Percentiles rank a stretch among this genome's conserved stretches.
Evolutionary conservation across 1,284 basidiomycete genomes (phyloP).

Genomic region (Apiotrichum montevideense): DNA sequence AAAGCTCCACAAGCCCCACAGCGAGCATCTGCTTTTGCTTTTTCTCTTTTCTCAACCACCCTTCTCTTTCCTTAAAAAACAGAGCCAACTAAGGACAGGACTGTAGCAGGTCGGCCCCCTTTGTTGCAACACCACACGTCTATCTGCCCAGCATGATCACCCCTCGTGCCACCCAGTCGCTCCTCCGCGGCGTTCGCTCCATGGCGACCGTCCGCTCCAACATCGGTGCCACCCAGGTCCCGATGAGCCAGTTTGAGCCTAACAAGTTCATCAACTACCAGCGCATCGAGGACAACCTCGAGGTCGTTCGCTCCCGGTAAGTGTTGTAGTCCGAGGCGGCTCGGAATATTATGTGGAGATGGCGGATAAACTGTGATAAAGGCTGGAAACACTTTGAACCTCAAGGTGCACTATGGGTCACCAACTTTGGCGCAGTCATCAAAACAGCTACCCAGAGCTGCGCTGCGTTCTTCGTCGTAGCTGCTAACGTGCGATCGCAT

Average conservation of each 20-base stretch:
- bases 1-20: not conserved
- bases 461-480: too few relatives aligned
- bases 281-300: slow-evolving; percentile 91
- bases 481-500: too few relatives aligned
- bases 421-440: too few relatives aligned
- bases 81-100: slow-evolving; percentile 4
- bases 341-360: not conserved
- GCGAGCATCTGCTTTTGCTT: not conserved
- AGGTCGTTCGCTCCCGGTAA: slow-evolving; percentile 71
- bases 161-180: slow-evolving; percentile 26
- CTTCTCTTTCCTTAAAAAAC: not conserved
- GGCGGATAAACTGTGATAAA: too few relatives aligned
- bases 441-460: too few relatives aligned
- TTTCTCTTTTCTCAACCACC: not conserved
- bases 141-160: slow-evolving; percentile 24
- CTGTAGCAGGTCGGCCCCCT: not conserved
- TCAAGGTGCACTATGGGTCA: too few relatives aligned
- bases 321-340: slow-evolving; percentile 27
- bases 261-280: slow-evolving; percentile 88
- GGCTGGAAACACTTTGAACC: too few relatives aligned
- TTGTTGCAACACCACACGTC: not conserved
- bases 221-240: slow-evolving; percentile 86
- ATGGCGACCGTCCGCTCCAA: slow-evolving; percentile 39
- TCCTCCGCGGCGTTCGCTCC: slow-evolving; percentile 31
- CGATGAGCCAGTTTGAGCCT: slow-evolving; percentile 83